Evolutionary conservation across 2,329 filamentous ascomycete species (phyloP).

Genomic region (Alternaria metachromatica): DNA sequence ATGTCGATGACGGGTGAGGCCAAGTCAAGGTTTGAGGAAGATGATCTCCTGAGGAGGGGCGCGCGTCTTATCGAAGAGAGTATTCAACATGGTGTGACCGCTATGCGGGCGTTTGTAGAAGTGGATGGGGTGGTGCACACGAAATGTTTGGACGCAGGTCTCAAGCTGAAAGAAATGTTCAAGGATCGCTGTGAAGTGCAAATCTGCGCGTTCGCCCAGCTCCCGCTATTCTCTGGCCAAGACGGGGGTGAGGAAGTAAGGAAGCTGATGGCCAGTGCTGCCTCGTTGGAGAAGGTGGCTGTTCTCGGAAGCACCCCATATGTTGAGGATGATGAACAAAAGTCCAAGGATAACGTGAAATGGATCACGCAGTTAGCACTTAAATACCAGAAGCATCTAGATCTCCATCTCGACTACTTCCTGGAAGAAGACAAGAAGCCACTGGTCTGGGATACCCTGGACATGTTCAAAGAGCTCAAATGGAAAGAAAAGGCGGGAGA

Average conservation of each 20-base stretch:
- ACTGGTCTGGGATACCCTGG: slow-evolving; percentile 62
- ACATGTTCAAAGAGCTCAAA: slow-evolving; percentile 55
- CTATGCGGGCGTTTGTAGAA: slow-evolving; percentile 75
- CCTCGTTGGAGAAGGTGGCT: slow-evolving; percentile 55
- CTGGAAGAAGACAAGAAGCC: slow-evolving; percentile 59
- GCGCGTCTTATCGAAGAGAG: slow-evolving; percentile 71
- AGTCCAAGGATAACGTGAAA: slow-evolving; percentile 63
- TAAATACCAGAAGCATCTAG: slow-evolving; percentile 62
- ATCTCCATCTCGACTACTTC: slow-evolving; percentile 77
- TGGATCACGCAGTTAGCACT: slow-evolving; percentile 67
- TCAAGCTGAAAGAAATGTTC: slow-evolving; percentile 64
- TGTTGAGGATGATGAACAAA: slow-evolving; percentile 63
- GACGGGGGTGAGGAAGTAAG: slow-evolving; percentile 60
- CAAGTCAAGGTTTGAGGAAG: slow-evolving; percentile 66
- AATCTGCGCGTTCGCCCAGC: slow-evolving; percentile 74
- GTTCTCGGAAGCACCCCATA: slow-evolving; percentile 74
- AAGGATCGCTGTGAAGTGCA: slow-evolving; percentile 64
- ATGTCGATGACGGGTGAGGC: slow-evolving; percentile 64
- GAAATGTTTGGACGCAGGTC: slow-evolving; percentile 64
- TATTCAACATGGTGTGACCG: slow-evolving; percentile 68
- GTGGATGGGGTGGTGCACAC: slow-evolving; percentile 67
- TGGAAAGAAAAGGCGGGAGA: slow-evolving; percentile 55
- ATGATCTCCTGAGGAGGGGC: slow-evolving; percentile 70
- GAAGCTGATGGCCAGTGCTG: slow-evolving; percentile 57
- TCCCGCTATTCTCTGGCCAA: slow-evolving; percentile 67